Evolutionary conservation across 176 grass and related monocot genomes (phyloP).

Genomic region (Oryza meyeriana): DNA sequence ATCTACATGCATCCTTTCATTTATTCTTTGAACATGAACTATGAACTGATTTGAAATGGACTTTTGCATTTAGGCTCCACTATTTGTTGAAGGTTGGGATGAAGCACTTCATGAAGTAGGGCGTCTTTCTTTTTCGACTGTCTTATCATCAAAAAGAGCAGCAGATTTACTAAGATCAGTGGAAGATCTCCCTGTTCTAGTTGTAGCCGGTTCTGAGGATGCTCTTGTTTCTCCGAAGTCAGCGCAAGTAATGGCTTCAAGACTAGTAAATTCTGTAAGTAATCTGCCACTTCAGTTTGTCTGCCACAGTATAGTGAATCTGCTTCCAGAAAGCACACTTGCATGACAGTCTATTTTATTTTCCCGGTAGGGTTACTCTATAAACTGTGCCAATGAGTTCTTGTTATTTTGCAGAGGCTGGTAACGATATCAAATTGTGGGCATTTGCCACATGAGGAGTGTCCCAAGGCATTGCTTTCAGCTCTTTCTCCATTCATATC

Average conservation of each 20-base stretch:
- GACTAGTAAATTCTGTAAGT: slow-evolving; percentile 89
- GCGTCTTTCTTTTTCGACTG: slow-evolving; percentile 82
- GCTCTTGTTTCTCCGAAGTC: slow-evolving; percentile 82
- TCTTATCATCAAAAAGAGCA: slow-evolving; percentile 68
- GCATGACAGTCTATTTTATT: background rate
- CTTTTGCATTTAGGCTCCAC: slow-evolving; percentile 59
- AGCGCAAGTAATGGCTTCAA: slow-evolving; percentile 78
- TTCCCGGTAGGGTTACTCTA: background rate
- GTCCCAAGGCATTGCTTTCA: slow-evolving; percentile 81
- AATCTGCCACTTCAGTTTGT: background rate
- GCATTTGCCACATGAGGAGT: slow-evolving; percentile 97
- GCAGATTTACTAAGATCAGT: slow-evolving; percentile 74
- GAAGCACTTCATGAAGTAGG: slow-evolving; percentile 97
- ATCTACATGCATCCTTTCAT: background rate
- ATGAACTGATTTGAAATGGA: background rate
- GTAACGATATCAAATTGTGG: slow-evolving; percentile 87
- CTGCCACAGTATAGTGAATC: background rate
- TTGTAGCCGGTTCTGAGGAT: slow-evolving; percentile 86
- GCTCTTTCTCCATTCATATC: slow-evolving; percentile 88
- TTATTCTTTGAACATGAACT: slow-evolving; percentile 12
- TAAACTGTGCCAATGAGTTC: background rate
- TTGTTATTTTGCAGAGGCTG: slow-evolving; percentile 60
- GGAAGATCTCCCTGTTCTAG: slow-evolving; percentile 75
- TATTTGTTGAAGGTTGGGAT: slow-evolving; percentile 97
- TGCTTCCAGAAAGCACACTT: background rate